Percentiles rank a stretch among this genome's conserved stretches.
Evolutionary conservation across 2,329 filamentous ascomycete species (phyloP).

Genomic region (Ciborinia camelliae): DNA sequence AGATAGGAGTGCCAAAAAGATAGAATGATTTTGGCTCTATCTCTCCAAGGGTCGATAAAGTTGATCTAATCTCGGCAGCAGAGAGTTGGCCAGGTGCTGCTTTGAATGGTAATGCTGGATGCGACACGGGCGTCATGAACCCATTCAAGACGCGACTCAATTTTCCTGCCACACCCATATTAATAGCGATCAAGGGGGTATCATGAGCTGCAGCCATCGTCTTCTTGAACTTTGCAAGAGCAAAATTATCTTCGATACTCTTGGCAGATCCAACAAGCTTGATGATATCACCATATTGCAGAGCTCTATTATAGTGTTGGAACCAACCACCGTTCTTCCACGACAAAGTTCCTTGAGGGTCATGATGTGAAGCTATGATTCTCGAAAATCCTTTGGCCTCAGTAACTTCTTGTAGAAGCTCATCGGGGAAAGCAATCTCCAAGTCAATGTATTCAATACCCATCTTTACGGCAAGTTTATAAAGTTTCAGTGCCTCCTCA

Average conservation of each 20-base stretch:
- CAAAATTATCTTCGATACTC: conserved; percentile 79
- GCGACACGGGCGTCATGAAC: conserved; percentile 93
- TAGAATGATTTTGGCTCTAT: conserved; percentile 75
- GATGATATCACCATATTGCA: conserved; percentile 88
- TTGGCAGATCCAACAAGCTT: conserved; percentile 86
- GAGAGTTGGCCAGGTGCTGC: conserved; percentile 93
- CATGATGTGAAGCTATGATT: conserved; percentile 95
- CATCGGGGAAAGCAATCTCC: conserved; percentile 79
- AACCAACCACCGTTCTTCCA: conserved; percentile 96
- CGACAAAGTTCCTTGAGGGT: conserved; percentile 71
- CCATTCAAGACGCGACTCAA: conserved; percentile 85
- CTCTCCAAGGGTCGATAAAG: conserved; percentile 73
- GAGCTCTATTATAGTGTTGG: conserved; percentile 80
- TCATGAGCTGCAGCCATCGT: conserved; percentile 70
- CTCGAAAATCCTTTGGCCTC: conserved; percentile 66
- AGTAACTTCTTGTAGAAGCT: conserved; percentile 67
- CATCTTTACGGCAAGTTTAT: conserved; percentile 73
- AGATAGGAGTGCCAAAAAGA: conserved; percentile 83
- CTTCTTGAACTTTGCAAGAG: conserved; percentile 75
- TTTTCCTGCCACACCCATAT: conserved; percentile 88
- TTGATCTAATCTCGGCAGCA: conserved; percentile 79
- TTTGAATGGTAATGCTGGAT: conserved; percentile 84
- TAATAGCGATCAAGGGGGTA: conserved; percentile 87
- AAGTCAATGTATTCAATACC: conserved; percentile 92
- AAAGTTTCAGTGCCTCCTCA: conserved; percentile 70